Conservation (phyloP, 2,329 filamentous ascomycete species). For the Xylariales sp. region DNA sequence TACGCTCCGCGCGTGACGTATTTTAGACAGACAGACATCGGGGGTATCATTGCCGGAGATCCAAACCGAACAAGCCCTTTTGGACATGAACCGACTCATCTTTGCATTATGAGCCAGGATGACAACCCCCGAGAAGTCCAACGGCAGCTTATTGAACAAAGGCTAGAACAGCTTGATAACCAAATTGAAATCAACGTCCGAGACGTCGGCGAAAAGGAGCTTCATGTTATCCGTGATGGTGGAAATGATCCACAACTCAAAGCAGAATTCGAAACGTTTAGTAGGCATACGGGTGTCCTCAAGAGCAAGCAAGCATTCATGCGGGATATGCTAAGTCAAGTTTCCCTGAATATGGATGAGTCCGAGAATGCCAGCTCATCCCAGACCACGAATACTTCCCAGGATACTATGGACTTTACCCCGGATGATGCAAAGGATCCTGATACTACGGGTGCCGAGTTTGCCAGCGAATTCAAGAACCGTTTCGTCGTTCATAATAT, state of each 20-base stretch:
- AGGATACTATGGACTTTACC: slow-evolving; percentile 12
- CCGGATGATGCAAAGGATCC: slow-evolving; percentile 47
- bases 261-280: slow-evolving; percentile 57
- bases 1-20: slow-evolving; percentile 96
- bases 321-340: slow-evolving; percentile 52
- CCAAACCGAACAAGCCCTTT: slow-evolving; percentile 82
- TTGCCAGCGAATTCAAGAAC: slow-evolving; percentile 94
- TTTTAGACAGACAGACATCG: slow-evolving; percentile 93
- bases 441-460: slow-evolving; percentile 73
- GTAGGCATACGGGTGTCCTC: slow-evolving; percentile 50
- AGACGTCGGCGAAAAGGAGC: slow-evolving; percentile 70
- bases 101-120: slow-evolving; percentile 89
- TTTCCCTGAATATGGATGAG: slow-evolving; percentile 29
- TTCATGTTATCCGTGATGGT: slow-evolving; percentile 54
- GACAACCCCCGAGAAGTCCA: slow-evolving; percentile 89
- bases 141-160: slow-evolving; percentile 75
- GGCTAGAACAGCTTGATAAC: slow-evolving; percentile 70
- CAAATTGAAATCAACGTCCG: slow-evolving; percentile 75
- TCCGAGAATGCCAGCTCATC: slow-evolving; percentile 4
- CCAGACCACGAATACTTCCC: neutral
- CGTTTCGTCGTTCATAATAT: slow-evolving; percentile 97
- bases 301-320: slow-evolving; percentile 55
- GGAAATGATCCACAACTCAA: slow-evolving; percentile 45
- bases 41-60: slow-evolving; percentile 73
- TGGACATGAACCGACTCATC: slow-evolving; percentile 87